Evolutionary conservation across 2,329 filamentous ascomycete genomes (phyloP).

Genomic region (Fusarium denticulatum): DNA sequence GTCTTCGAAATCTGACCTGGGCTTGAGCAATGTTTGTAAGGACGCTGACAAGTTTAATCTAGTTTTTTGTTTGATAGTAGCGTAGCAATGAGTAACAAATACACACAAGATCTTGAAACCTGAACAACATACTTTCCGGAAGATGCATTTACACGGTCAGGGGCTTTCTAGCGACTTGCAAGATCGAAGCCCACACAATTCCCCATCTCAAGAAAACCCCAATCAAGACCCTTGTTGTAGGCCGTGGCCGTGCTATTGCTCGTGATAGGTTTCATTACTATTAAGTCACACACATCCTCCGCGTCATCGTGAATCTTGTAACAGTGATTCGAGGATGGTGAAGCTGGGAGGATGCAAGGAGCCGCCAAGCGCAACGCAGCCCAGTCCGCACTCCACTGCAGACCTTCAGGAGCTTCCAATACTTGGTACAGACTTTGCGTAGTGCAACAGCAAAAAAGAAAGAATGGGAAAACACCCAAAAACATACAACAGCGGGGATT

Average conservation of each 20-base stretch:
- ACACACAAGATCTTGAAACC: not conserved
- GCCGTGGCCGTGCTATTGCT: too few relatives aligned
- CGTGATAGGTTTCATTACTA: too few relatives aligned
- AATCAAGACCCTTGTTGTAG: accelerated
- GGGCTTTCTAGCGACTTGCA: too few relatives aligned
- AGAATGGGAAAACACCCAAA: accelerated
- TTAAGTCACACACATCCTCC: accelerated
- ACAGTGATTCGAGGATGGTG: accelerated
- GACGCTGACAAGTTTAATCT: too few relatives aligned
- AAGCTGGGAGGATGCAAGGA: not conserved
- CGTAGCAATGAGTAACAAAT: not conserved
- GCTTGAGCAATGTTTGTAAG: not conserved
- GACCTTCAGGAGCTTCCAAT: too few relatives aligned
- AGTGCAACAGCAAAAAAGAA: not conserved
- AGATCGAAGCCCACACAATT: not conserved
- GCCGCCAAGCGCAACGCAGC: not conserved
- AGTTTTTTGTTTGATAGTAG: not conserved
- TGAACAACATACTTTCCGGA: not conserved
- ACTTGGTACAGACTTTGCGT: not conserved
- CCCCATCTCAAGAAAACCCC: accelerated
- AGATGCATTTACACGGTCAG: not conserved
- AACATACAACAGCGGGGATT: constrained; percentile 24
- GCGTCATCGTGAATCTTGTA: not conserved
- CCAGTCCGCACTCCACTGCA: too few relatives aligned
- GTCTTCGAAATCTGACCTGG: too few relatives aligned